Conservation (phyloP, 2,329 filamentous ascomycete genomes). For the Colletotrichum sp. region DNA sequence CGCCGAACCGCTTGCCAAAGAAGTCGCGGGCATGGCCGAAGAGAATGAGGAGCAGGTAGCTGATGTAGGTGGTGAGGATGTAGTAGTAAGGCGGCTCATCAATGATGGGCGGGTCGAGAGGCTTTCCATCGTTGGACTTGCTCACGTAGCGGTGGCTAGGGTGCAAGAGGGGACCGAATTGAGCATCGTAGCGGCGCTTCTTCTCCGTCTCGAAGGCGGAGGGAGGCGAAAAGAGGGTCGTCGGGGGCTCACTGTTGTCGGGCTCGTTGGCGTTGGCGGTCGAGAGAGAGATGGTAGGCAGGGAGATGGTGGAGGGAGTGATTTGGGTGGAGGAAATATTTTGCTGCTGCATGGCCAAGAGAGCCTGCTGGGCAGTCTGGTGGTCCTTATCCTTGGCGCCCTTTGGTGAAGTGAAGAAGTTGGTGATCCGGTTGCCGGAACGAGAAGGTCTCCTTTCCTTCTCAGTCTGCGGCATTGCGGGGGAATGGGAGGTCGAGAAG, state of each 20-base stretch:
- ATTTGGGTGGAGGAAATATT: slow-evolving; percentile 65
- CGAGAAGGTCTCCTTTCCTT: slow-evolving; percentile 63
- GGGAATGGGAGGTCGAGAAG: slow-evolving; percentile 55
- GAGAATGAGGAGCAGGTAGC: slow-evolving; percentile 93
- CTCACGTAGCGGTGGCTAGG: slow-evolving; percentile 87
- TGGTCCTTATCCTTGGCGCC: slow-evolving; percentile 56
- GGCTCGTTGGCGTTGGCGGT: slow-evolving; percentile 79
- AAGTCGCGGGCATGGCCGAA: slow-evolving; percentile 97
- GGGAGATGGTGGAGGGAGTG: slow-evolving; percentile 73
- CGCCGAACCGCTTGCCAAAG: slow-evolving; percentile 93
- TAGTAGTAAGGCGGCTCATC: slow-evolving; percentile 98
- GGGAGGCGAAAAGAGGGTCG: slow-evolving; percentile 83
- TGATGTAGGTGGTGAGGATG: slow-evolving; percentile 97
- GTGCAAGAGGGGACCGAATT: slow-evolving; percentile 87
- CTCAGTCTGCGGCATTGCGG: slow-evolving; percentile 52
- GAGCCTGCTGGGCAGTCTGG: slow-evolving; percentile 68
- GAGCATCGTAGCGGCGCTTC: slow-evolving; percentile 80
- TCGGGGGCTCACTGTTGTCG: slow-evolving; percentile 75
- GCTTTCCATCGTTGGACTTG: slow-evolving; percentile 76
- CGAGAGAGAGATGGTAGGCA: slow-evolving; percentile 92
- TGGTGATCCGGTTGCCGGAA: slow-evolving; percentile 72
- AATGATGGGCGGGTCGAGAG: slow-evolving; percentile 83
- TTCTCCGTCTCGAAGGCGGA: slow-evolving; percentile 81
- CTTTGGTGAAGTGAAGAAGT: slow-evolving; percentile 85
- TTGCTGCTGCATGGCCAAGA: slow-evolving; percentile 71